These are phyloP conservation scores for Verticillium dahliae DNA, from an alignment of 2,329 filamentous ascomycete species.

Conservation along the genomic window DNA sequence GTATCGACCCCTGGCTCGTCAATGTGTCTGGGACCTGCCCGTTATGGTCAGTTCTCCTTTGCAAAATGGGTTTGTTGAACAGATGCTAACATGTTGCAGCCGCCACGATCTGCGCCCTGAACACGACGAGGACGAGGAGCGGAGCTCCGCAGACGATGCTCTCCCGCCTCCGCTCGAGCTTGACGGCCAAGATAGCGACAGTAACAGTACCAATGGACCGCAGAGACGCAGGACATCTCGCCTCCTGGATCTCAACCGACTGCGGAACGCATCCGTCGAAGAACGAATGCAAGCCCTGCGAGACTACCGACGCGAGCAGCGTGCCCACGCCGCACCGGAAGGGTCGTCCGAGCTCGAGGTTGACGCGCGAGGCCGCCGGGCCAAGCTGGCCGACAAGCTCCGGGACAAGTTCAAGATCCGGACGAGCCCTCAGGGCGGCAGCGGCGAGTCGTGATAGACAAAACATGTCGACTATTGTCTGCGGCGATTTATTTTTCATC, in stretches of 20 bases:
- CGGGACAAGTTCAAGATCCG: slow-evolving; percentile 47
- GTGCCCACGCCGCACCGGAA: slow-evolving; percentile 12
- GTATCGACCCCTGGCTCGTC: slow-evolving; percentile 64
- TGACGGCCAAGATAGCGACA: slow-evolving; percentile 28
- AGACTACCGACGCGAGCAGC: slow-evolving; percentile 37
- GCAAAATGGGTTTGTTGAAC: neutral
- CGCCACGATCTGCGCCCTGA: slow-evolving; percentile 47
- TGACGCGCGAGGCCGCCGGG: slow-evolving; percentile 31
- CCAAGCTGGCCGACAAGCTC: slow-evolving; percentile 40
- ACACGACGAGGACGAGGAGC: slow-evolving; percentile 15
- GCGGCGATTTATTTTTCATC: neutral
- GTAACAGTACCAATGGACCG: slow-evolving; percentile 15
- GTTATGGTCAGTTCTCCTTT: slow-evolving; percentile 48
- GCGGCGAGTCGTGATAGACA: neutral
- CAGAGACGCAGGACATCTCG: slow-evolving; percentile 42
- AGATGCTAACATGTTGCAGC: slow-evolving; percentile 25
- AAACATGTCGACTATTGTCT: neutral
- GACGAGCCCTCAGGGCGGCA: slow-evolving; percentile 33
- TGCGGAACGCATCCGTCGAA: slow-evolving; percentile 52
- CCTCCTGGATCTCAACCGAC: slow-evolving; percentile 48
- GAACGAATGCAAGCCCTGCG: slow-evolving; percentile 57
- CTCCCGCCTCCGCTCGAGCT: slow-evolving; percentile 34
- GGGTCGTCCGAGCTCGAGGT: slow-evolving; percentile 19
- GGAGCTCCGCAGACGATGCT: slow-evolving; percentile 12
- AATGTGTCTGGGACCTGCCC: slow-evolving; percentile 66